phyloP scores from a whole-genome alignment of 768 basidiomycete genomes.

The Rhizopogon vulgaris region DNA sequence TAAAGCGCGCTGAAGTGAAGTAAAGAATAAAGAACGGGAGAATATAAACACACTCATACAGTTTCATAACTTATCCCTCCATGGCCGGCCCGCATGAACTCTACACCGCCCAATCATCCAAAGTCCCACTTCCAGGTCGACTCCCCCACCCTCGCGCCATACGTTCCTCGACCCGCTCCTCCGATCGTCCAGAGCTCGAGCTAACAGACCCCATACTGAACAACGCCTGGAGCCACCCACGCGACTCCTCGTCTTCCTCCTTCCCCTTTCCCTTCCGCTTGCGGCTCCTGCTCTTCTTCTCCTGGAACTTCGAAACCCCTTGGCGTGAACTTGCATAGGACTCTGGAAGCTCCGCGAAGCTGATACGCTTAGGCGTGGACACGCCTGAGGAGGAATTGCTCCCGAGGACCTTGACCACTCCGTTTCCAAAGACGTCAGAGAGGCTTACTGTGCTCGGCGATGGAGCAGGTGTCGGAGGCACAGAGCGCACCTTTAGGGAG shows the following conservation, averaged over 20 bases:
- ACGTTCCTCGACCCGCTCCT: constrained; percentile 49
- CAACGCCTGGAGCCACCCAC: constrained; percentile 20
- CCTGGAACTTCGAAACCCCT: constrained; percentile 29
- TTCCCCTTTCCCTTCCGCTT: constrained; percentile 31
- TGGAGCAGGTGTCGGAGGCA: constrained; percentile 30
- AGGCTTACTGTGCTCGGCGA: constrained; percentile 25
- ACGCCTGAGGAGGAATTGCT: constrained; percentile 43
- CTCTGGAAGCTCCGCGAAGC: constrained; percentile 71
- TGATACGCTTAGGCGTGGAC: constrained; percentile 71
- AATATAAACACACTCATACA: constrained; percentile 5
- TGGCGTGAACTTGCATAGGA: constrained; percentile 41
- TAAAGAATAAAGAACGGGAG: neutral
- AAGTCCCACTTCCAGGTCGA: constrained; percentile 31
- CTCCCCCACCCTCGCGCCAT: constrained; percentile 44
- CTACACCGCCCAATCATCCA: constrained; percentile 56
- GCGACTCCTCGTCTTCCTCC: constrained; percentile 17
- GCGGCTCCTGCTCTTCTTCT: constrained; percentile 16
- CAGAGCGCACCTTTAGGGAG: constrained; percentile 34
- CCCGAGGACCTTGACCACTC: constrained; percentile 23
- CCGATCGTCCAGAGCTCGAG: constrained; percentile 23
- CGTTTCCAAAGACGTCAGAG: constrained; percentile 22
- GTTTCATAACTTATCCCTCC: constrained; percentile 8
- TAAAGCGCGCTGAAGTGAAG: neutral
- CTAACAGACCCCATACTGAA: constrained; percentile 15
- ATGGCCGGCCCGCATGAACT: neutral